These are phyloP conservation scores for Geotrichum candidum DNA, from an alignment of 1,139 yeast genomes.

Conservation along the genomic window DNA sequence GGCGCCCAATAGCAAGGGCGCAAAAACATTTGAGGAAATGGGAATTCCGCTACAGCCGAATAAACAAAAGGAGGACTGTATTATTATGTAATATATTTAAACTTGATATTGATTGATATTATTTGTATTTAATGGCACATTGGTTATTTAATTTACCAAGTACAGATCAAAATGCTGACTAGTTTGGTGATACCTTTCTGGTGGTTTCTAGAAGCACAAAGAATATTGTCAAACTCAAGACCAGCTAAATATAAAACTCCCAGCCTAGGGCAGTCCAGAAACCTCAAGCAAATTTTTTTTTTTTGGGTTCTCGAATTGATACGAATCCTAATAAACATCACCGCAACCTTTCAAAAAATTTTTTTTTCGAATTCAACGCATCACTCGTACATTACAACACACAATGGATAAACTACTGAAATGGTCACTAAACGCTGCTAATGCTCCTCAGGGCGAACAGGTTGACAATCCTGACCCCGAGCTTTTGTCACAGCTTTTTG, in stretches of 20 bases:
- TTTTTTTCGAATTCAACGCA: background rate
- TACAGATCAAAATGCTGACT: background rate
- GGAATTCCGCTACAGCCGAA: background rate
- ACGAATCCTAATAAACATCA: background rate
- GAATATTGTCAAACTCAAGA: background rate
- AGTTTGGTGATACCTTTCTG: background rate
- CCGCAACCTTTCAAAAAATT: background rate
- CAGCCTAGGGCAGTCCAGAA: background rate
- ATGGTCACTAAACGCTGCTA: constrained; percentile 66
- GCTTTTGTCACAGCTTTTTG: constrained; percentile 69
- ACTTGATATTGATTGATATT: background rate
- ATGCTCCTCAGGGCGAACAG: constrained; percentile 25
- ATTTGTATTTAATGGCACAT: too few relatives aligned
- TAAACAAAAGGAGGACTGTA: constrained; percentile 8
- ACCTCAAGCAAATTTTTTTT: background rate
- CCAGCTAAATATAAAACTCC: background rate
- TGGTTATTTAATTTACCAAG: background rate
- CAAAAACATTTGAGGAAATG: background rate
- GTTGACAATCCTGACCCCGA: constrained; percentile 51
- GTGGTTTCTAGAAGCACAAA: background rate
- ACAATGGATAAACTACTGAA: constrained; percentile 81
- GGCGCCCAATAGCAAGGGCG: background rate
- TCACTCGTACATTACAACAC: background rate
- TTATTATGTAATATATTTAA: background rate
- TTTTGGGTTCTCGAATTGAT: background rate